Evolutionary conservation across 352 stramenopile species (phyloP).

Genomic region (Phytopythium ostracodes): DNA sequence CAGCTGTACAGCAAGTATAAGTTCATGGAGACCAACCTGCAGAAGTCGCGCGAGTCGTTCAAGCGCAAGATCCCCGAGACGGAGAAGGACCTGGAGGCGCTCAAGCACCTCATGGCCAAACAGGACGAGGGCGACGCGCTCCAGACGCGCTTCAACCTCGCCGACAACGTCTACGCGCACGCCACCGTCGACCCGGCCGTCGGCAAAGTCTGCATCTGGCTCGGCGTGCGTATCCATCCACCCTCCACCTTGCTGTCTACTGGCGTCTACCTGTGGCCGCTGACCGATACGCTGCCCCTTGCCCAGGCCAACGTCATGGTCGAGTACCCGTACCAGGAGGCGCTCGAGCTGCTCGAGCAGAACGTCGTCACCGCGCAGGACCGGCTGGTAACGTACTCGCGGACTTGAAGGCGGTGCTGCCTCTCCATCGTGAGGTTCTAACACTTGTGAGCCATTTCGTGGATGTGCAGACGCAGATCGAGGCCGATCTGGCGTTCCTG

Average conservation of each 20-base stretch:
- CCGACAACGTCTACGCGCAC: slow-evolving; percentile 95
- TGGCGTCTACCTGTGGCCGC: too few species aligned
- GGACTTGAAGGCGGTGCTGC: too few species aligned
- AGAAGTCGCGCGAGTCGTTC: slow-evolving; percentile 84
- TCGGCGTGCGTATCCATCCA: slow-evolving; percentile 89
- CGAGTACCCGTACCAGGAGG: slow-evolving; percentile 97
- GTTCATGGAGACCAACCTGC: slow-evolving; percentile 85
- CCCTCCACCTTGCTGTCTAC: too few species aligned
- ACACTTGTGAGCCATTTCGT: not conserved
- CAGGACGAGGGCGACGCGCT: slow-evolving; percentile 78
- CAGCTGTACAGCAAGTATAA: slow-evolving; percentile 91
- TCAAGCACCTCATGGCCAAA: slow-evolving; percentile 48
- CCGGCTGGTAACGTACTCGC: slow-evolving; percentile 65
- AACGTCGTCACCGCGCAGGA: slow-evolving; percentile 72
- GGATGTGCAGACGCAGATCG: slow-evolving; percentile 52
- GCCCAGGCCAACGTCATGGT: slow-evolving; percentile 93
- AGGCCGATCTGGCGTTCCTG: slow-evolving; percentile 92
- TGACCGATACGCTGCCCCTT: too few species aligned
- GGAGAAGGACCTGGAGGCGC: slow-evolving; percentile 68
- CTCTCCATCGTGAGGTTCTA: not conserved
- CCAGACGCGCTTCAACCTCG: slow-evolving; percentile 91
- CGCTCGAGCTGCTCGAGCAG: slow-evolving; percentile 82
- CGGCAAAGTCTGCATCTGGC: slow-evolving; percentile 95
- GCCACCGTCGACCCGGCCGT: slow-evolving; percentile 87
- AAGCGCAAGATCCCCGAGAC: slow-evolving; percentile 92